Base-by-base conservation (phyloP, 148 eudicot genomes). In the Drosera capensis region DNA sequence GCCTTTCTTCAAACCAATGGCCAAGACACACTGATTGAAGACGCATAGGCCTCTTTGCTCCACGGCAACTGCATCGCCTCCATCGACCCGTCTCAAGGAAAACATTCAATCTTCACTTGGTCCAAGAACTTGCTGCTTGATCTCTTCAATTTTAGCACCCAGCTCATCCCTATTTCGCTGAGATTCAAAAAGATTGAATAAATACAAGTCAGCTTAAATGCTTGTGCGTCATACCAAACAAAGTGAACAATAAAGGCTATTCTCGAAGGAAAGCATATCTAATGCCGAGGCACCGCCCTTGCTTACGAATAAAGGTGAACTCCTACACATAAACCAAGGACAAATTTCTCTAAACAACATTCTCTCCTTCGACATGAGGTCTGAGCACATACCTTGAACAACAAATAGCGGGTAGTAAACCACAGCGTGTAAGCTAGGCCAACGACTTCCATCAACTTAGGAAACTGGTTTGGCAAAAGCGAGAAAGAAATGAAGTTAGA, bases 81-180 rank as follows among this genome's bases (percentile, higher is more conserved):
- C n/a, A 34, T 34, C n/a, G 20, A 15, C 4, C 18, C 5, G 14
- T 8, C 40, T 37, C 5, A 40, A 29, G 12, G 43, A 18, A n/a
- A 8, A 0, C 3, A 2, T 2, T 23, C 48, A 63, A 22, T 65
- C 60, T 3, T 64, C 63, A 12, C 39, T 40, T 14, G 73, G 51
- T 25, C 92, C 93, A n/a, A 84, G 40, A 48, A 80, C 71, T 49
- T 69, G 70, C 47, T 46, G 58, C 71, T 78, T 80, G 16, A 90
- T 67, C 53, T 75, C 79, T 42, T 80, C 71, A 18, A 84, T 56
- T 56, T 67, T 78, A 14, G 75, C 51, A 20, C 31, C 40, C 46
- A 90, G 63, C 53, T 90, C 95, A 21, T 71, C 70, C 46, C 95
- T 73, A 48, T 70, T 80, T 64, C 62, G 51, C 97, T 90, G 82